Evolutionary conservation across 2,329 filamentous ascomycete genomes (phyloP), one percentile per base, ranked within the genome.

Genomic region (Beauveria brongniartii): DNA sequence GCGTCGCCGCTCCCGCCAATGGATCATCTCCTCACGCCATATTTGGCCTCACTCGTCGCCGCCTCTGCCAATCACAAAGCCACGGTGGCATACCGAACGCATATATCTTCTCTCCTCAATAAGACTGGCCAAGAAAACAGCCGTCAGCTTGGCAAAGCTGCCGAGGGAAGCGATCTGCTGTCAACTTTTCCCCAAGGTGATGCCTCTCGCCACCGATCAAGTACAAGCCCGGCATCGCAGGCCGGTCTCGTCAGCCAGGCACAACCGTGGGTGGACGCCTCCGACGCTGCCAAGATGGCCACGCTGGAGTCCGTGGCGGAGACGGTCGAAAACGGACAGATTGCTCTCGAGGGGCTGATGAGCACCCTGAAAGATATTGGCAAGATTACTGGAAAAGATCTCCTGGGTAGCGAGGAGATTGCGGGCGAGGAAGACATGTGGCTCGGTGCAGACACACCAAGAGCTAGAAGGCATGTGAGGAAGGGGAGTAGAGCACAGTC

Each of bases 81-180:
- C 0, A 71, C 80, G 28, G 82, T 86, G 50, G 72, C 80, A 37
- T 81, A 87, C 64, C 87, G 85, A 65, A 77, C 83, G 0, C 79
- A 87, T 67, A 72, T 85, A 53, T 82, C 78, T 62, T 68, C 75
- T 18, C 69, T 74, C 18, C 71, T 88, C 14, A 69, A 76, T 22
- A 81, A 77, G 63, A 78, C 85, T 64, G 73, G 76, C 24, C 80
- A 80, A 62, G 79, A 83, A 12, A 75, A 77, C 16, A 73, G 74
- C 57, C 78, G 82, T 68, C 69, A 73, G 1, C 72, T 88, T 8
- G 77, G 79, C 54, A 82, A 79, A 61, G 73, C 88, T 3, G 77
- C 80, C 12, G 81, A 87, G 54, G 84, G 87, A 67, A 88, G 85
- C 66, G 83, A 85, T 64, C 73, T 88, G 18, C 75, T 88, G 14